phyloP scores from a whole-genome alignment of 1,284 basidiomycete species.

The Uromyces viciae-fabae region DNA sequence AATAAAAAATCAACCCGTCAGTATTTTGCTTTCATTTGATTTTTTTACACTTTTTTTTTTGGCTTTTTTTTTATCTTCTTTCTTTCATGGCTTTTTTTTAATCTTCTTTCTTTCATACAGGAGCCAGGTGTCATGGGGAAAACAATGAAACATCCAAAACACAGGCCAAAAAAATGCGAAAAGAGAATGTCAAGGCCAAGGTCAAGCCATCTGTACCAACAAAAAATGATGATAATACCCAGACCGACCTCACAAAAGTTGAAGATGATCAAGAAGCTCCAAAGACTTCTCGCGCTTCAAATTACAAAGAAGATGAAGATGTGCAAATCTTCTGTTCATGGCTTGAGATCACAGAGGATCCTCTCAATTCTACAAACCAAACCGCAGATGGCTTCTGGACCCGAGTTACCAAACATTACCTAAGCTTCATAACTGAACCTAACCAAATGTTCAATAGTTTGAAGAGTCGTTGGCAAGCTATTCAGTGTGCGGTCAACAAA shows the following conservation, averaged over 20 bases:
- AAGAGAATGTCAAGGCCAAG: too few relatives aligned
- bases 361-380: neutral
- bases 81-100: too few relatives aligned
- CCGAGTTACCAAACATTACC: neutral
- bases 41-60: neutral
- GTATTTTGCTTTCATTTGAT: neutral
- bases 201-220: too few relatives aligned
- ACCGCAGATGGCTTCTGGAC: neutral
- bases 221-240: too few relatives aligned
- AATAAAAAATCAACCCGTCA: too few relatives aligned
- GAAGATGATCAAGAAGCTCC: neutral
- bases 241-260: too few relatives aligned
- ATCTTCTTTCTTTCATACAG: constrained; percentile 59
- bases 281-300: neutral
- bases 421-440: too few relatives aligned
- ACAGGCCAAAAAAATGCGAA: too few relatives aligned
- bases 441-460: neutral
- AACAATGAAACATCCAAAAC: neutral
- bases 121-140: too few relatives aligned
- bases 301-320: neutral
- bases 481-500: constrained; percentile 5
- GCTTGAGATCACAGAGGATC: neutral
- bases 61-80: neutral
- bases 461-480: neutral
- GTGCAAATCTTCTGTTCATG: neutral